A percentile compares a stretch with the other conserved stretches of the same genome.
These are phyloP conservation scores for Verticillium klebahnii DNA, from an alignment of 2,329 filamentous ascomycete species.

Conservation along the genomic window DNA sequence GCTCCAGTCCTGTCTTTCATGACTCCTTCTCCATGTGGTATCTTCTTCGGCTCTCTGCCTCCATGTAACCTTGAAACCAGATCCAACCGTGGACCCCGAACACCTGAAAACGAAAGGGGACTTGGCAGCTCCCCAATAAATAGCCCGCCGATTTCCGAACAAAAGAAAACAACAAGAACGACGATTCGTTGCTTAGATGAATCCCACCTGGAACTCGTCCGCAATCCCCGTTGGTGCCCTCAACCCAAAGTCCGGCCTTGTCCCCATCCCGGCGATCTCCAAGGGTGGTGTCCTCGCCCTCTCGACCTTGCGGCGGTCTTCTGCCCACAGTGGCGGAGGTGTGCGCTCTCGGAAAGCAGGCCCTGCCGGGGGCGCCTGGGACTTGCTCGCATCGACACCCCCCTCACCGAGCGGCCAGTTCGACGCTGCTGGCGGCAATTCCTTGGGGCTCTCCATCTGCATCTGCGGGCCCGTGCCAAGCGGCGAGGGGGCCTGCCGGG, in stretches of 20 bases:
- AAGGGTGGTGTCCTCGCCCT: neutral
- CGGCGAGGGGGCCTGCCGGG: neutral
- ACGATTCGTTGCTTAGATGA: conserved; percentile 6
- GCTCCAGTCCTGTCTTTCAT: neutral
- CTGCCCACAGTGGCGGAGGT: neutral
- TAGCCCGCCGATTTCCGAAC: neutral
- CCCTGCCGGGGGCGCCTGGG: neutral
- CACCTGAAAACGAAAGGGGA: neutral
- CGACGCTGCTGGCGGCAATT: neutral
- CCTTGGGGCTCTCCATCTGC: neutral
- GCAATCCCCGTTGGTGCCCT: conserved; percentile 13
- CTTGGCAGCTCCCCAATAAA: neutral
- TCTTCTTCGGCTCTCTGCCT: neutral
- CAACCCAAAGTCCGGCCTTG: conserved; percentile 10
- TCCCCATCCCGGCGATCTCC: neutral
- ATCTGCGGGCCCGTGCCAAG: neutral
- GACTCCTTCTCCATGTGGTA: neutral
- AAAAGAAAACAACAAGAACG: neutral
- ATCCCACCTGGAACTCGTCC: conserved; percentile 12
- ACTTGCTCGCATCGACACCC: neutral
- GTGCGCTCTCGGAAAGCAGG: neutral
- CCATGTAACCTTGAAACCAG: neutral
- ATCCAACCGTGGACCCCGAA: neutral
- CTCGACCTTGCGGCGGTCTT: neutral
- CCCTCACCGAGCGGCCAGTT: neutral